A percentile compares a stretch with the other conserved stretches of the same genome.
Conservation (phyloP, 2,329 filamentous ascomycete species). For the Xylogone sp. region DNA sequence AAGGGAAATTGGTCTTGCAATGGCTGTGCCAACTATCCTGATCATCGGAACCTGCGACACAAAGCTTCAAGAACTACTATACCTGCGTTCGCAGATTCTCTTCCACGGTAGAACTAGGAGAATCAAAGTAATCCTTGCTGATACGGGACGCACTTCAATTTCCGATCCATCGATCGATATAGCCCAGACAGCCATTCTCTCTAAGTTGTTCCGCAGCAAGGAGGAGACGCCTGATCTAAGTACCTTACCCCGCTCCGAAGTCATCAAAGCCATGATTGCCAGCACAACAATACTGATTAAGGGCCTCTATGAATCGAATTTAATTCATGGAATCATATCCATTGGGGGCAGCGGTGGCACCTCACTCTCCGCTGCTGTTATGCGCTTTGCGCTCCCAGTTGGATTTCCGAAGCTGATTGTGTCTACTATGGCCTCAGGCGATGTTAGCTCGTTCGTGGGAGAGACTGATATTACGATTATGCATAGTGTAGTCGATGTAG, state of each 20-base stretch:
- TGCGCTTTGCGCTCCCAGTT: constrained; percentile 57
- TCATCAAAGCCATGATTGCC: constrained; percentile 51
- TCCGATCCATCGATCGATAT: constrained; percentile 44
- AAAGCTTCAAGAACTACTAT: constrained; percentile 56
- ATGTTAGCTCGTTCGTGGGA: constrained; percentile 60
- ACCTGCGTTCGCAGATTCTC: constrained; percentile 43
- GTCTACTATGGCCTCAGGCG: constrained; percentile 65
- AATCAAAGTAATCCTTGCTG: constrained; percentile 44
- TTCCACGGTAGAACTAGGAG: constrained; percentile 12
- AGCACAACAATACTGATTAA: constrained; percentile 41
- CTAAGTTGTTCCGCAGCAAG: constrained; percentile 22
- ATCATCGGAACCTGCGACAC: constrained; percentile 61
- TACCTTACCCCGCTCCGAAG: constrained; percentile 45
- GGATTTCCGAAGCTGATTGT: constrained; percentile 69
- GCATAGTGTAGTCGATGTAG: constrained; percentile 69
- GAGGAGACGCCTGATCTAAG: constrained; percentile 26
- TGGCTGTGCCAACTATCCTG: constrained; percentile 38
- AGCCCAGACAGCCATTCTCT: constrained; percentile 38
- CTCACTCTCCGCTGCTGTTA: constrained; percentile 54
- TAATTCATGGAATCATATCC: constrained; percentile 53
- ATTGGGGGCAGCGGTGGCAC: constrained; percentile 63
- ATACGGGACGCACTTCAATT: constrained; percentile 47
- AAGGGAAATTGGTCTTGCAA: constrained; percentile 5
- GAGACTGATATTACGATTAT: constrained; percentile 68
- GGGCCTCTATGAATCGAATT: constrained; percentile 30